A percentile compares a stretch with the other conserved stretches of the same genome.
phyloP scores from a whole-genome alignment of 768 basidiomycete species.

The Mycena olivaceomarginata region DNA sequence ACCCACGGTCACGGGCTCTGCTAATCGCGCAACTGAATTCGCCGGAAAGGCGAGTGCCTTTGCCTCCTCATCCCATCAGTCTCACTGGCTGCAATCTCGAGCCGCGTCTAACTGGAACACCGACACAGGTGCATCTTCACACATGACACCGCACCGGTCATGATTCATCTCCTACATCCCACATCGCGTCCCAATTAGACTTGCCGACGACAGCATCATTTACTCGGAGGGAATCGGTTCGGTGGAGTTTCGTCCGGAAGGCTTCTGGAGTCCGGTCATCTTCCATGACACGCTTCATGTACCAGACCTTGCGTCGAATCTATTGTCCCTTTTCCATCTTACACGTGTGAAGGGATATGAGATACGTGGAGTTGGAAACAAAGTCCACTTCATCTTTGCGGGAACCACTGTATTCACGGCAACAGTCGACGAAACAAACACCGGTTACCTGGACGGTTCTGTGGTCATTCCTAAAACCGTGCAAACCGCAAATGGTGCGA shows the following conservation, averaged over 20 bases:
- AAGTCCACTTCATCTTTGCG: neutral
- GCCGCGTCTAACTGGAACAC: slow-evolving; percentile 49
- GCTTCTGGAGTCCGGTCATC: slow-evolving; percentile 14
- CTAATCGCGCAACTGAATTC: slow-evolving; percentile 14
- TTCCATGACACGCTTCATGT: slow-evolving; percentile 42
- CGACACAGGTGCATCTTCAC: slow-evolving; percentile 54
- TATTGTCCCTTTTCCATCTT: slow-evolving; percentile 38
- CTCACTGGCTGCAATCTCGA: slow-evolving; percentile 30
- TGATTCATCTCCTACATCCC: slow-evolving; percentile 46
- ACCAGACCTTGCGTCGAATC: slow-evolving; percentile 37
- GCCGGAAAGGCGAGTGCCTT: slow-evolving; percentile 41
- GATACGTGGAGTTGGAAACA: neutral
- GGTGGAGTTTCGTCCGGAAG: slow-evolving; percentile 14
- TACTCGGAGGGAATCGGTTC: slow-evolving; percentile 44
- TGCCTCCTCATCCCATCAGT: slow-evolving; percentile 6
- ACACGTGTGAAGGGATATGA: slow-evolving; percentile 18
- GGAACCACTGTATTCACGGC: slow-evolving; percentile 42
- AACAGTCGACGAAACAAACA: slow-evolving; percentile 46
- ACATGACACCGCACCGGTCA: slow-evolving; percentile 52
- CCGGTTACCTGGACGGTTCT: slow-evolving; percentile 48
- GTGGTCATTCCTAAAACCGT: neutral
- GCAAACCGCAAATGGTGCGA: slow-evolving; percentile 25
- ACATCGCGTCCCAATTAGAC: slow-evolving; percentile 45
- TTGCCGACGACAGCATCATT: slow-evolving; percentile 47
- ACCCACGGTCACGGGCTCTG: too few species aligned